Percentiles rank a stretch among this genome's conserved stretches.
Evolutionary conservation across 2,329 filamentous ascomycete genomes (phyloP).

Genomic region (Ambrosiella beaveri): DNA sequence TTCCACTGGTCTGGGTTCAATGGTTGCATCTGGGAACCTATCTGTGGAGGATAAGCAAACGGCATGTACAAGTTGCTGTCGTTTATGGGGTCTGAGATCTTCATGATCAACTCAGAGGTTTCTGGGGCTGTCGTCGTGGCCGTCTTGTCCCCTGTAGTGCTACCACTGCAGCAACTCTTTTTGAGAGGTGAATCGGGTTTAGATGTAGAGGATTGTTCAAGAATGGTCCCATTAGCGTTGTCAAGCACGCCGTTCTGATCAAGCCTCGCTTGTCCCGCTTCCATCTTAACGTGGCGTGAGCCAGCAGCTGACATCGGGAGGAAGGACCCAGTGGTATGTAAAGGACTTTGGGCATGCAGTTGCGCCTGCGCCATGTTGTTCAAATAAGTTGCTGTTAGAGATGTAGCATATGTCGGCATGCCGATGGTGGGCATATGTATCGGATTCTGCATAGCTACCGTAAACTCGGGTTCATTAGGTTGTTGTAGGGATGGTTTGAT

Average conservation of each 20-base stretch:
- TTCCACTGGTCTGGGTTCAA: slow-evolving; percentile 37
- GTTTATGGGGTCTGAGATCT: slow-evolving; percentile 19
- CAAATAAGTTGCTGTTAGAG: background rate
- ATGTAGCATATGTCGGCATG: slow-evolving; percentile 6
- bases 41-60: slow-evolving; percentile 36
- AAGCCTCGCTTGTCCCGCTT: background rate
- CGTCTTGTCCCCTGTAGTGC: background rate
- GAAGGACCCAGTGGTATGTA: background rate
- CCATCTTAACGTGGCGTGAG: slow-evolving; percentile 2
- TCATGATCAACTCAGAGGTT: background rate
- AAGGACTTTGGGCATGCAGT: background rate
- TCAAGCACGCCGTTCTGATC: background rate
- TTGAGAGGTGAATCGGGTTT: slow-evolving; percentile 1
- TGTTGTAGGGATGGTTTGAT: slow-evolving; percentile 15
- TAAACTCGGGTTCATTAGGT: background rate
- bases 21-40: slow-evolving; percentile 37
- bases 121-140: background rate
- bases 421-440: slow-evolving; percentile 9
- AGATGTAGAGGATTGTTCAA: background rate
- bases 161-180: slow-evolving; percentile 16
- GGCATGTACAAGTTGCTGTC: slow-evolving; percentile 19
- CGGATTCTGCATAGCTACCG: background rate
- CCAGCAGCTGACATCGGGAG: background rate
- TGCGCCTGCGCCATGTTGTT: background rate
- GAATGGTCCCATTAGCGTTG: background rate